Conservation (phyloP, 331 rosid genomes). For the Quercus phellos region DNA sequence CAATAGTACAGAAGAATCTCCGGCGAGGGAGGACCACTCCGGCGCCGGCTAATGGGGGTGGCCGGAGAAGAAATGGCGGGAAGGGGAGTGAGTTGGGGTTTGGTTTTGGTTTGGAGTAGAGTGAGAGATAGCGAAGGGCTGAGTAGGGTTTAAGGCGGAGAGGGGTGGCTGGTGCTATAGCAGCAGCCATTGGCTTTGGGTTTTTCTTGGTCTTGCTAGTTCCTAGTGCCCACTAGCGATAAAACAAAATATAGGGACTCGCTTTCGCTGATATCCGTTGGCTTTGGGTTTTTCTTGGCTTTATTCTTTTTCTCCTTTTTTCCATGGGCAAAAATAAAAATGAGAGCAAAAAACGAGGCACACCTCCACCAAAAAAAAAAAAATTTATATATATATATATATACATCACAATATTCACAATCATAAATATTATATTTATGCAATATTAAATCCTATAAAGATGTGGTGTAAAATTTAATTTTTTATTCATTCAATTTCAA, state of each 20-base stretch:
- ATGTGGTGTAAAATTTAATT: too few relatives aligned
- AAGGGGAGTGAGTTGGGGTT: constrained; percentile 3
- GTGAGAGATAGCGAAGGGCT: constrained; percentile 37
- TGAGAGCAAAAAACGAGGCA: not conserved
- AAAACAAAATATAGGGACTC: not conserved
- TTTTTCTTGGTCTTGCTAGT: constrained; percentile 9
- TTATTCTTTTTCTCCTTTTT: not conserved
- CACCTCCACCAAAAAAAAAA: too few relatives aligned
- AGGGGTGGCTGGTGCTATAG: constrained; percentile 31
- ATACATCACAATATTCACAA: fast-evolving
- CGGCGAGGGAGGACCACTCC: constrained; percentile 11
- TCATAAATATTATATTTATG: too few relatives aligned
- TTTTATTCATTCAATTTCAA: too few relatives aligned
- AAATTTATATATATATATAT: too few relatives aligned
- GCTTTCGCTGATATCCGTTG: too few relatives aligned
- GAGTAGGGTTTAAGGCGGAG: constrained; percentile 35
- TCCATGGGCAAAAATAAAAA: constrained; percentile 17
- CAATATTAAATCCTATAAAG: too few relatives aligned
- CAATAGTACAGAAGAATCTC: constrained; percentile 37
- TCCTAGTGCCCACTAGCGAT: not conserved
- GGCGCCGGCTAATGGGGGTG: constrained; percentile 2
- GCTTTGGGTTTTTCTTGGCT: too few relatives aligned
- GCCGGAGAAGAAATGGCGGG: constrained; percentile 22
- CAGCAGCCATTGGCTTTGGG: constrained; percentile 34
- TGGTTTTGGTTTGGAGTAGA: constrained; percentile 4